Percentiles rank a stretch among this genome's conserved stretches.
Evolutionary conservation across 2,329 filamentous ascomycete species (phyloP).

Genomic region (Volutella citrinella): DNA sequence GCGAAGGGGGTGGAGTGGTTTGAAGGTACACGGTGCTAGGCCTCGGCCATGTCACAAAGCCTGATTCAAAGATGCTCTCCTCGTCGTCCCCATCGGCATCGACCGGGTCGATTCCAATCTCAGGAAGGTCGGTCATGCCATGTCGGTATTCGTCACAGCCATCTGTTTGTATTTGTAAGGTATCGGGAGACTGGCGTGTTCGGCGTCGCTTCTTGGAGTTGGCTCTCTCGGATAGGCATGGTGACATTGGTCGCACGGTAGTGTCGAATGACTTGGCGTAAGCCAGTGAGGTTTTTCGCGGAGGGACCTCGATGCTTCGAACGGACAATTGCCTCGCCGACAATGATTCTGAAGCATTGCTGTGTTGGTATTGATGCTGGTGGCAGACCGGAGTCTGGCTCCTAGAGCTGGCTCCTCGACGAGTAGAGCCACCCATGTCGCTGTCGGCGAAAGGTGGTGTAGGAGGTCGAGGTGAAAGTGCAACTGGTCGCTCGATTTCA

Average conservation of each 20-base stretch:
- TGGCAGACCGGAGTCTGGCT: no score
- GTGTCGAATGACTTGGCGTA: no score
- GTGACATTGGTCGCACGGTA: constrained; percentile 11
- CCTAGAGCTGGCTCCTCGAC: no score
- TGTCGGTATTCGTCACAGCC: no score
- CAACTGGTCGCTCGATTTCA: constrained; percentile 9
- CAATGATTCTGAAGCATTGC: no score
- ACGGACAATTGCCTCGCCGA: constrained; percentile 13
- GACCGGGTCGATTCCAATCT: constrained; percentile 14
- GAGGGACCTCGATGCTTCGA: constrained; percentile 19
- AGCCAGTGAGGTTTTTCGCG: constrained; percentile 17
- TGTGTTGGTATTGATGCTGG: no score
- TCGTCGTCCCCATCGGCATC: constrained; percentile 19
- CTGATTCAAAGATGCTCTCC: constrained; percentile 14
- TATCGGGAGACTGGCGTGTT: constrained; percentile 9
- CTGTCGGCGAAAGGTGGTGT: no score
- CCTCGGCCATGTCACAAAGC: constrained; percentile 9
- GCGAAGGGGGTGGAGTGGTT: constrained; percentile 33
- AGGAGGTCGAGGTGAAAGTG: constrained; percentile 30
- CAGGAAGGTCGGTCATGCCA: no score
- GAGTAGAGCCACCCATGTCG: no score
- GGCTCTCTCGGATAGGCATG: constrained; percentile 9
- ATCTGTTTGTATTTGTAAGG: no score
- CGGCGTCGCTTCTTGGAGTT: constrained; percentile 9
- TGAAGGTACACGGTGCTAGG: constrained; percentile 27